A percentile compares a stretch with the other conserved stretches of the same genome.
Conservation (phyloP, 208 protist species). For the Leptomonas pyrrhocoris region DNA sequence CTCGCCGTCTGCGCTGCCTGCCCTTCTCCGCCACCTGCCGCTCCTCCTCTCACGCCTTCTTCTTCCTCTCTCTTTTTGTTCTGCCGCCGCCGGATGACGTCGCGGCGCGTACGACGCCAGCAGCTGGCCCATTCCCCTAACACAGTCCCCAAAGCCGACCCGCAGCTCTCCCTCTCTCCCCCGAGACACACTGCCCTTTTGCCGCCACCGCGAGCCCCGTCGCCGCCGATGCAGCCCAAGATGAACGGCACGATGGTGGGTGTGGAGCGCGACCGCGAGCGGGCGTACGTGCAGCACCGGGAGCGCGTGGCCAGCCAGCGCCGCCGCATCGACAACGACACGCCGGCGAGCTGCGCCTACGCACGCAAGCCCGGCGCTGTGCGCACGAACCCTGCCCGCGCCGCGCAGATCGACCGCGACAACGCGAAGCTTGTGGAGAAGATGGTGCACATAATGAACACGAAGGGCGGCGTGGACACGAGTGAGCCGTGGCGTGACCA, state of each 20-base stretch:
- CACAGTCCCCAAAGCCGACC: too few species aligned
- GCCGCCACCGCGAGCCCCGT: too few species aligned
- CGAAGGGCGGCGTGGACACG: conserved; percentile 64
- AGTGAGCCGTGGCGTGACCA: conserved; percentile 59
- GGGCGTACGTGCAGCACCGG: conserved; percentile 58
- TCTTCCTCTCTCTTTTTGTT: too few species aligned
- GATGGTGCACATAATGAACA: conserved; percentile 73
- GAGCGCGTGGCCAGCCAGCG: conserved; percentile 48
- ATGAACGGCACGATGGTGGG: conserved; percentile 19
- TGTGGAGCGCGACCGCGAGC: conserved; percentile 45
- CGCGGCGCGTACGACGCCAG: too few species aligned
- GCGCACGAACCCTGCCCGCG: conserved; percentile 31
- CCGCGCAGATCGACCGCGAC: conserved; percentile 47
- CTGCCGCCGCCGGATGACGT: too few species aligned
- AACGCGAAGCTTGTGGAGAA: conserved; percentile 63
- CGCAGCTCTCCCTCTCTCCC: too few species aligned
- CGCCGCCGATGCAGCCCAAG: conserved; percentile 21
- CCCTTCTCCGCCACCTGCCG: too few species aligned
- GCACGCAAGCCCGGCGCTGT: conserved; percentile 38
- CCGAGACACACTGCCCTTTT: too few species aligned
- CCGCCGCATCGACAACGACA: conserved; percentile 52
- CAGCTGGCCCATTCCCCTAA: too few species aligned
- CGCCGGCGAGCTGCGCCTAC: conserved; percentile 40
- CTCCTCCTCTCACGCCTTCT: too few species aligned
- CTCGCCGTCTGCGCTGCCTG: too few species aligned